Percentiles rank a stretch among this genome's conserved stretches.
Conservation (phyloP, 2,329 filamentous ascomycete species). For the Neurospora sp. region DNA sequence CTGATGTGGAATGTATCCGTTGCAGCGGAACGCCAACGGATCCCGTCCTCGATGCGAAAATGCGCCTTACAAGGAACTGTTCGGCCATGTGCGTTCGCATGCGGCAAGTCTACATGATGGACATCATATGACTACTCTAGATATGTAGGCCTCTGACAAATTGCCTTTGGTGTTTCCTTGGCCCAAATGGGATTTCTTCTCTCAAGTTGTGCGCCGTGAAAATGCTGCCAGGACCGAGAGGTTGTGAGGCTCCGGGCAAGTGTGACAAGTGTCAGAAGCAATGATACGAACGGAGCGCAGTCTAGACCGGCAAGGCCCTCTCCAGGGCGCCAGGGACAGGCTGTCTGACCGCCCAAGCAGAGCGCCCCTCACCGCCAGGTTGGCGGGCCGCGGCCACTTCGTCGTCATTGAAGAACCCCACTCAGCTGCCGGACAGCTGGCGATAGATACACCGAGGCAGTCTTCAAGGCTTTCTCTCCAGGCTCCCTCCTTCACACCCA, state of each 20-base stretch:
- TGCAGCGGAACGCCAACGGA: not conserved
- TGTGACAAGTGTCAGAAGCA: not conserved
- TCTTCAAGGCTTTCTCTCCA: not conserved
- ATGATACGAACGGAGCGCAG: not conserved
- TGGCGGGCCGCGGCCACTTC: not conserved
- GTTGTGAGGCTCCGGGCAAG: not conserved
- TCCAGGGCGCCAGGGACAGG: not conserved
- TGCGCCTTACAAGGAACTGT: not conserved
- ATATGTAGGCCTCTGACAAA: not conserved
- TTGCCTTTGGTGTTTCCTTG: not conserved
- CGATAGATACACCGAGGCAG: not conserved
- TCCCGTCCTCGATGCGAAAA: not conserved
- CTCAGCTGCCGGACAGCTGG: not conserved
- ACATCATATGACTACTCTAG: not conserved
- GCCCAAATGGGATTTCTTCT: not conserved
- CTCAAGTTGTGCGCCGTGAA: not conserved
- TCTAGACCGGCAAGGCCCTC: not conserved
- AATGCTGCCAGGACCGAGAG: not conserved
- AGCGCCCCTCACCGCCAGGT: not conserved
- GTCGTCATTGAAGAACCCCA: not conserved
- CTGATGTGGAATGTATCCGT: not conserved
- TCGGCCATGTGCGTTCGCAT: not conserved
- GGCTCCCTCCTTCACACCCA: not conserved
- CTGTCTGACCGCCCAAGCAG: not conserved
- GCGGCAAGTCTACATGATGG: not conserved